Conservation (phyloP, 495 filamentous ascomycete species). For the Aspergillus avenaceus region DNA sequence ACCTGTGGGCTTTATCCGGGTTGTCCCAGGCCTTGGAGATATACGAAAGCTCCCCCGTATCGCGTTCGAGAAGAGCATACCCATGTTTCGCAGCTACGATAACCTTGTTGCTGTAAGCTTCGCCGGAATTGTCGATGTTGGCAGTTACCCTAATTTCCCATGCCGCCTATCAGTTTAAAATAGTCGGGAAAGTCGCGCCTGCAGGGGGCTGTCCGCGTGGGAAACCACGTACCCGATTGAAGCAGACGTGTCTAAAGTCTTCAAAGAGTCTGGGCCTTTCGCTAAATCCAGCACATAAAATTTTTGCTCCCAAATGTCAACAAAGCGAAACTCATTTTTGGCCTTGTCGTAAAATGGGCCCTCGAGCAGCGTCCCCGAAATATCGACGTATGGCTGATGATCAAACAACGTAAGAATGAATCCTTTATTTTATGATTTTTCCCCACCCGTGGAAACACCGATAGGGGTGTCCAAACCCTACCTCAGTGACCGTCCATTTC, state of each 20-base stretch:
- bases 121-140: slow-evolving; percentile 64
- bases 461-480: slow-evolving; percentile 9
- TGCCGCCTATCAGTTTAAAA: slow-evolving; percentile 4
- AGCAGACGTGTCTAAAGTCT: slow-evolving; percentile 61
- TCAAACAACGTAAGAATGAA: slow-evolving; percentile 6
- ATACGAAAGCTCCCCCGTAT: slow-evolving; percentile 58
- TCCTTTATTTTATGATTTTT: not conserved
- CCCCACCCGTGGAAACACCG: not conserved
- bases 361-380: slow-evolving; percentile 73
- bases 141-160: slow-evolving; percentile 61
- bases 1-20: slow-evolving; percentile 44
- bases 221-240: slow-evolving; percentile 49
- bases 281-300: slow-evolving; percentile 70
- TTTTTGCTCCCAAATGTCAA: slow-evolving; percentile 80
- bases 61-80: slow-evolving; percentile 68
- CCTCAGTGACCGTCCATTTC: slow-evolving; percentile 43
- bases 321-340: slow-evolving; percentile 73
- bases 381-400: slow-evolving; percentile 66
- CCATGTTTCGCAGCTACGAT: slow-evolving; percentile 79
- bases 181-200: slow-evolving; percentile 6
- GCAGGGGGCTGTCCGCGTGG: slow-evolving; percentile 7
- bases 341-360: slow-evolving; percentile 72
- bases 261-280: slow-evolving; percentile 59
- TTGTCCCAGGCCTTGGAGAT: slow-evolving; percentile 56
- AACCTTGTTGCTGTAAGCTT: slow-evolving; percentile 57